Conservation (phyloP, 1,284 basidiomycete species). For the Ceratobasidium sp. region DNA sequence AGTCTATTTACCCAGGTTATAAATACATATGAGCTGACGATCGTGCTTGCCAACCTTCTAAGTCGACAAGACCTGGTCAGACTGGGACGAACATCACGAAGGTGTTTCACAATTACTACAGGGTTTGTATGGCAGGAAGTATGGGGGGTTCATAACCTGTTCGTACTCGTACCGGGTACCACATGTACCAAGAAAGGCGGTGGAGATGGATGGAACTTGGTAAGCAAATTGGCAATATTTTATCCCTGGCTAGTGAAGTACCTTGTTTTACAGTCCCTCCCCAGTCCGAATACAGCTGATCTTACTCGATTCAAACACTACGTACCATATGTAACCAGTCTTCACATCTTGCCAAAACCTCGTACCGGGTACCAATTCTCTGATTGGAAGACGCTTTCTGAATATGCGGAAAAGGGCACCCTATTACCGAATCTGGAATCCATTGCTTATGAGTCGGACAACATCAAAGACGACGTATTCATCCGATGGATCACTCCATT, state of each 20-base stretch:
- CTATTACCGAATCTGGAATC: not conserved
- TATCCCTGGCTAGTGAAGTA: not conserved
- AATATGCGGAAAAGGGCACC: not conserved
- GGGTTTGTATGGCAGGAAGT: not conserved
- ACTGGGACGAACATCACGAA: not conserved
- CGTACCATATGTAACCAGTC: not conserved
- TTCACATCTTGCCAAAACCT: not conserved
- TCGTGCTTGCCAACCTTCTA: not conserved
- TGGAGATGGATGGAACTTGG: not conserved
- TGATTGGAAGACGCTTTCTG: not conserved
- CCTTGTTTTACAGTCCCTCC: not conserved
- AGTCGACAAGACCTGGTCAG: not conserved
- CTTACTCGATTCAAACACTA: not conserved
- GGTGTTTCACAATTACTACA: not conserved
- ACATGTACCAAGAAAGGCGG: not conserved
- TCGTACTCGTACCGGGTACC: not conserved
- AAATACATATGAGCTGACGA: no score
- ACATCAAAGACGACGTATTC: not conserved
- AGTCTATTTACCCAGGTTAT: no score
- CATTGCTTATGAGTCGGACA: not conserved
- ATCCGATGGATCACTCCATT: not conserved
- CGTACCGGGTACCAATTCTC: not conserved
- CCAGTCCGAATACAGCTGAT: not conserved
- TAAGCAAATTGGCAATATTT: not conserved
- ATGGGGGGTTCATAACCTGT: slow-evolving; percentile 1